Base-by-base conservation (phyloP, 257 asterid species). In the Scutellaria minor region DNA sequence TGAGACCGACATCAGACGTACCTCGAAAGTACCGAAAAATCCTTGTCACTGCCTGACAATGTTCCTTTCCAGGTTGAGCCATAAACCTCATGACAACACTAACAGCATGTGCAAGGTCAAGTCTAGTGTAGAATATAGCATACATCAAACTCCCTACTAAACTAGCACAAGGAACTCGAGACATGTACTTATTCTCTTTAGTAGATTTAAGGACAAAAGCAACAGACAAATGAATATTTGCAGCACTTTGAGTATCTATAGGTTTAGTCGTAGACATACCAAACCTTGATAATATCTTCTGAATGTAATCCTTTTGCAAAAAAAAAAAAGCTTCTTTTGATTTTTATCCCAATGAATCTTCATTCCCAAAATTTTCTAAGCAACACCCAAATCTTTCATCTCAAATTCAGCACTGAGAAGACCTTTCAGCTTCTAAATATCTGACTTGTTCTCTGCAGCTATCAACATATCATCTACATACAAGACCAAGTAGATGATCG, bases 201-300 rank as follows among this genome's bases (percentile, higher is more conserved):
- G 52, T 5, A 47, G 52, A 47, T 11, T 47, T 47, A 47, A 15
- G 52, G 5, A 15, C 15, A 9, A 47, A 47, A 47, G 1, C 52
- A 47, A 47, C 11, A 9, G 52, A 47, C 1, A 47, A 47, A 47
- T 47, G 14, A 11, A 47, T 0, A 47, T 11, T 47, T 5, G 0
- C 52, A 47, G 0, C 14, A 47, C 15, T 47, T 47, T 5, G 52
- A 47, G 3, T 47, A 11, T 10, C 15, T 10, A 47, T 9, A 4
- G 8, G 14, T 10, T 56, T 56, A 24, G 62, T 3, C 0, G 1
- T 56, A 20, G 62, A 56, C 41, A 56, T 20, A 5, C 41, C 62
- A 56, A 27, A 57, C 6, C 64, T 57, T 27, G 64, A 57, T 5
- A 57, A 27, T 12, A 57, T 57, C 20, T 57, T 57, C 20, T 57